Evolutionary conservation across 805 yeast genomes (phyloP), one percentile per base, ranked within the genome.

Genomic region (Candida verbasci): DNA sequence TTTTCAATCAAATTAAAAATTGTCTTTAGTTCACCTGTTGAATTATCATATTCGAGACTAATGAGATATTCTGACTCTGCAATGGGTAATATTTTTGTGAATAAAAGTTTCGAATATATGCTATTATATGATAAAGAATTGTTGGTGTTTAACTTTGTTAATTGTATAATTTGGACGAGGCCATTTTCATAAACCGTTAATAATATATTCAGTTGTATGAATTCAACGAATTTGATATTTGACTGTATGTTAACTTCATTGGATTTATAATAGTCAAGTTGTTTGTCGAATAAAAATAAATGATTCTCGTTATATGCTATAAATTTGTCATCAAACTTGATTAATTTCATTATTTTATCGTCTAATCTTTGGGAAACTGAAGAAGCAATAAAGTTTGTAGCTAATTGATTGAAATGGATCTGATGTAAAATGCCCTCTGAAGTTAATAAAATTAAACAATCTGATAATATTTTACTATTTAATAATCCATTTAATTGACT

Each of bases 11-110:
- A 21, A 16, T 14, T 15, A 3, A 34, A 4, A 9, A 17, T 12
- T n/a, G 37, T 6, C 12, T 17, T 34, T 9, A n/a, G 18, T 15
- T 22, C 4, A 3, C 27, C 31, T 21, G 31, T 20, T n/a, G 31
- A 20, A 7, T 34, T 34, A 22, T 34, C 37, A 16, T 17, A 27
- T 12, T 24, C 31, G 8, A 34, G 10, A 16, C 16, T 15, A 4
- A 34, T 16, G 6, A 27, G 4, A 34, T 17, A 17, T 7, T 27
- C 22, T n/a, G 31, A 7, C 11, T 34, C 14, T 15, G 23, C 16
- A 4, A 34, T 20, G 11, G 31, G 30, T 22, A 34, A 27, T 4
- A 24, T 10, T 27, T 27, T 34, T 9, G 18, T 7, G 17, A 17
- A 27, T 10, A 34, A 25, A 22, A 20, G 4, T 26, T 22, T 27